Percentiles rank a stretch among this genome's conserved stretches.
Conservation (phyloP, 192 early-diverging fungal species). For the Neocallimastix lanati region DNA sequence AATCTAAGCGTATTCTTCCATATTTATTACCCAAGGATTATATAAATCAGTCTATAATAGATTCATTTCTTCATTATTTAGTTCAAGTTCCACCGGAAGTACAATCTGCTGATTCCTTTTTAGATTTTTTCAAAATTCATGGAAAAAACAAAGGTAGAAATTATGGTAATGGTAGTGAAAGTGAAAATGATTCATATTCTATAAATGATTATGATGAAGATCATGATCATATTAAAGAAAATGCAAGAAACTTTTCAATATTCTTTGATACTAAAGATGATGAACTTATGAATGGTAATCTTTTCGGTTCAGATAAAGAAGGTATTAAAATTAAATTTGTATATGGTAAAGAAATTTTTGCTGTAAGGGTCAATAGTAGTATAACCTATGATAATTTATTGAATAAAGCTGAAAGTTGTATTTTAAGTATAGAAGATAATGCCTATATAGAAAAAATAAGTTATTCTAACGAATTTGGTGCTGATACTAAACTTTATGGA, state of each 20-base stretch:
- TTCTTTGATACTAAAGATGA: neutral
- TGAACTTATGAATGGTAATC: neutral
- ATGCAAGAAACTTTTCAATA: neutral
- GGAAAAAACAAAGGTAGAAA: neutral
- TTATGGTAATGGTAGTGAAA: neutral
- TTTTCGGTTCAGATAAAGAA: neutral
- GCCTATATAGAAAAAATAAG: neutral
- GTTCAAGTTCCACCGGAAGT: neutral
- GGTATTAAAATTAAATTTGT: neutral
- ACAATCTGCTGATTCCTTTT: neutral
- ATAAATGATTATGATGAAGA: neutral
- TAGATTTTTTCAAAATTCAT: neutral
- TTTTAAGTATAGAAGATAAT: neutral
- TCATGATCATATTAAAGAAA: neutral
- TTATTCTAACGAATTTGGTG: neutral
- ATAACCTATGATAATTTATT: neutral
- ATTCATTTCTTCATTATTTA: neutral
- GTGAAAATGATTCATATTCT: neutral
- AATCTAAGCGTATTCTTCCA: neutral
- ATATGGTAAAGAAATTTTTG: neutral
- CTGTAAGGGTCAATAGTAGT: neutral
- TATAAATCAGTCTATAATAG: neutral
- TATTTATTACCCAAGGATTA: neutral
- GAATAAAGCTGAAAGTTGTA: neutral
- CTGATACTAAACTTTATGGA: neutral